A percentile compares a stretch with the other conserved stretches of the same genome.
phyloP scores from a whole-genome alignment of 2,329 filamentous ascomycete genomes.

The Neofusicoccum ribis region DNA sequence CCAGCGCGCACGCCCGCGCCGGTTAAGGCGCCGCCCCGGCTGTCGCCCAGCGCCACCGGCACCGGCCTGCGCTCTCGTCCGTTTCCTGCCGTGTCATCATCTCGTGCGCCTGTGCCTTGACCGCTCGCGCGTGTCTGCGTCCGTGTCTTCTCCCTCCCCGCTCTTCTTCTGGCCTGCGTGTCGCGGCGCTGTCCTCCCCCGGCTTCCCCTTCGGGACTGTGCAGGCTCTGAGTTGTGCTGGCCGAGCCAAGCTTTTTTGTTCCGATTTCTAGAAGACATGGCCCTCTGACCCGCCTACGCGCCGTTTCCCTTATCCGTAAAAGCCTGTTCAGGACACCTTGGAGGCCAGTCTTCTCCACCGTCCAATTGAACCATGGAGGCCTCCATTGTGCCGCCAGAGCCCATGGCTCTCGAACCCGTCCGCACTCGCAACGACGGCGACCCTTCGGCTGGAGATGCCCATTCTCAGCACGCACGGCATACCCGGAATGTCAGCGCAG shows the following conservation, averaged over 20 bases:
- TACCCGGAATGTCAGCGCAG: slow-evolving; percentile 24
- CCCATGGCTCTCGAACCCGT: slow-evolving; percentile 10
- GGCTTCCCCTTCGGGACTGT: not conserved
- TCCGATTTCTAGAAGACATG: slow-evolving; percentile 2
- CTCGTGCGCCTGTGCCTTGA: not conserved
- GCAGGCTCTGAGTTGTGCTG: not conserved
- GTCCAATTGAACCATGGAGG: slow-evolving; percentile 16
- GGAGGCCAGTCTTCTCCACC: not conserved
- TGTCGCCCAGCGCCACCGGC: slow-evolving; percentile 1
- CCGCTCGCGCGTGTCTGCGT: not conserved
- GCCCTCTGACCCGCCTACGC: not conserved
- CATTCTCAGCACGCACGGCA: slow-evolving; percentile 12
- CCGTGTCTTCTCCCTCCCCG: not conserved
- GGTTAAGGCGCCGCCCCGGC: not conserved
- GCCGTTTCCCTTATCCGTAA: slow-evolving; percentile 7
- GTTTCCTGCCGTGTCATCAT: not conserved
- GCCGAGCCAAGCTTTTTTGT: slow-evolving; percentile 4
- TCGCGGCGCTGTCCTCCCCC: not conserved
- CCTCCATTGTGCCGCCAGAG: slow-evolving; percentile 16
- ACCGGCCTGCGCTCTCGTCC: not conserved
- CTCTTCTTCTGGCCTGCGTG: not conserved
- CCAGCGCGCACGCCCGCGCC: not conserved
- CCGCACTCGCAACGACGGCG: slow-evolving; percentile 5
- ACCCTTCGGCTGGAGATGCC: not conserved
- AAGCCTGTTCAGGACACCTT: not conserved